Base-by-base conservation (phyloP, 768 basidiomycete species). In the Rhodotorula kratochvilovae region DNA sequence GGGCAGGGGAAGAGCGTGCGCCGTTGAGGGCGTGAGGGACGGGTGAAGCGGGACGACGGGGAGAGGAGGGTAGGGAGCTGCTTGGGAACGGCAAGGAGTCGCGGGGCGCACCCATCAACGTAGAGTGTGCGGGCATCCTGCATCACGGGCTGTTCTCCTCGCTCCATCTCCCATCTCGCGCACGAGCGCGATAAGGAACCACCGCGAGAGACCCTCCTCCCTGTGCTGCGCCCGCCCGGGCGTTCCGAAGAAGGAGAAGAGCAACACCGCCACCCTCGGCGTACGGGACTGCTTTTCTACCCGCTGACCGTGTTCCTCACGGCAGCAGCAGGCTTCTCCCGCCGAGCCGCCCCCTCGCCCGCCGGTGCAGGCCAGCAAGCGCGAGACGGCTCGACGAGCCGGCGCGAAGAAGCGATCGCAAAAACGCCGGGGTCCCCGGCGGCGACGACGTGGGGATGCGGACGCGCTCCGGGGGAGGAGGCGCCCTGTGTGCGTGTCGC, bases 361-460 rank as follows among this genome's bases (percentile, higher is more conserved):
- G 11, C 33, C 61, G 15, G 21, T 29, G 43, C 63, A 45, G 23
- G 56, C 35, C 57, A 29, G 35, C 23, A 23, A 31, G 12, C 33
- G 13, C 33, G 12, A 8, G 33, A 29, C 58, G 7, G 27, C 27
- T 15, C 58, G 39, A 59, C 42, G 27, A 55, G 55, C 63, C 63
- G 63, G 63, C 55, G 55, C 54, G 63, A 65, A 65, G 55, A 57
- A 65, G 63, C 54, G 63, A 65, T 65, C 55, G 63, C 63, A 57
- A 65, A 65, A 65, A 11, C 55, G 45, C 63, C 63, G 63, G 63
- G 63, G 4, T 65, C 55, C 63, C 45, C 63, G 35, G 27, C 55
- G 45, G 45, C 43, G 55, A 65, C 46, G 27, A 65, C 21, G 6
- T 6, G 46, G 46, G 1, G 35, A 12, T 12, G 48, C 5, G 29